Evolutionary conservation across 768 basidiomycete species (phyloP).

Genomic region (Suillus placidus): DNA sequence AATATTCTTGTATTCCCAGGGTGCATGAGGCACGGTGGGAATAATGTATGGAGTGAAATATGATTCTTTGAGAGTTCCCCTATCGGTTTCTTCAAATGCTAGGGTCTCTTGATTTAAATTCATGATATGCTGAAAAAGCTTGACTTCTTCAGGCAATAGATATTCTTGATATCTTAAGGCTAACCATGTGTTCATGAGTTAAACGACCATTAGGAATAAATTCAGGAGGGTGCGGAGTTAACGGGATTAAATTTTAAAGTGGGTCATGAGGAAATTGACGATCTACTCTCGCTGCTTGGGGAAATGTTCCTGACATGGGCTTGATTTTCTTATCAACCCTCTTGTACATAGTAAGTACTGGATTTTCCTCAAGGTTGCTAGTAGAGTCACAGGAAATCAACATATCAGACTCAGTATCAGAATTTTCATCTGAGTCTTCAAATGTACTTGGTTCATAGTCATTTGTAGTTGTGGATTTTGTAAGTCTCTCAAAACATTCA

Average conservation of each 20-base stretch:
- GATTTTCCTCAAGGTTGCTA: neutral
- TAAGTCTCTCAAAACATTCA: no score
- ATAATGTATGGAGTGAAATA: conserved; percentile 37
- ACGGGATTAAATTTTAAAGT: neutral
- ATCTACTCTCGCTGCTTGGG: neutral
- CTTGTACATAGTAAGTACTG: conserved; percentile 6
- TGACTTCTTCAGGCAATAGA: conserved; percentile 3
- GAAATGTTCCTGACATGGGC: neutral
- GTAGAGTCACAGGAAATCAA: neutral
- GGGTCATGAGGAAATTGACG: neutral
- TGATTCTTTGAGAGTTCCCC: conserved; percentile 18
- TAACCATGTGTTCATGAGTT: neutral
- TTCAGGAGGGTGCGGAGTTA: neutral
- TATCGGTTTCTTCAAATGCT: conserved; percentile 40
- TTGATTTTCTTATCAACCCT: conserved; percentile 6
- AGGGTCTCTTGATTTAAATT: conserved; percentile 33
- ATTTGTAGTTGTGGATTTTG: no score
- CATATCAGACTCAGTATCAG: neutral
- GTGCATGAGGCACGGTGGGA: conserved; percentile 36
- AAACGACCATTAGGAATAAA: neutral
- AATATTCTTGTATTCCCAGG: conserved; percentile 32
- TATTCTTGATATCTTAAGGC: neutral
- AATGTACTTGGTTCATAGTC: no score
- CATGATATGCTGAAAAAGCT: conserved; percentile 28
- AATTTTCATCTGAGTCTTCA: neutral